These are phyloP conservation scores for Periglandula ipomoeae DNA, from an alignment of 2,329 filamentous ascomycete genomes.

Conservation along the genomic window DNA sequence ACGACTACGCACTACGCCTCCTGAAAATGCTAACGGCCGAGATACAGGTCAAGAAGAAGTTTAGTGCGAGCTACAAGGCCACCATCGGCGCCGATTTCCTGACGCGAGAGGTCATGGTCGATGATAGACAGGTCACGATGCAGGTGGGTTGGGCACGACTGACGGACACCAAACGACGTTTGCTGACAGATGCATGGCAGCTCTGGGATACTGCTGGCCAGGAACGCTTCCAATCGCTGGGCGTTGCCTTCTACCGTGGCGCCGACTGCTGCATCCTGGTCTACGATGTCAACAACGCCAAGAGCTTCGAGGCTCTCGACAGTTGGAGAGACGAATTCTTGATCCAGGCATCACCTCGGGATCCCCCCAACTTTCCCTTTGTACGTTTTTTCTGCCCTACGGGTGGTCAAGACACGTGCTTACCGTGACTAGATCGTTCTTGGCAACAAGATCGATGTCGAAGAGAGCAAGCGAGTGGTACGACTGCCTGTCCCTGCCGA, in stretches of 20 bases:
- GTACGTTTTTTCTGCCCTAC: slow-evolving; percentile 45
- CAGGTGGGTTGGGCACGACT: slow-evolving; percentile 50
- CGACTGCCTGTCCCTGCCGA: too few species aligned
- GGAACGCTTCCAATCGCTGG: slow-evolving; percentile 93
- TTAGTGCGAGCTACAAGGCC: slow-evolving; percentile 98
- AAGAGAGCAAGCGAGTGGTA: slow-evolving; percentile 92
- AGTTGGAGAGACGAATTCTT: slow-evolving; percentile 98
- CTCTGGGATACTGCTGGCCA: slow-evolving; percentile 98
- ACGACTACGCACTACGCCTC: slow-evolving; percentile 6
- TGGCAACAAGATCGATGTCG: slow-evolving; percentile 98
- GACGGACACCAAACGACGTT: background rate
- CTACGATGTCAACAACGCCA: slow-evolving; percentile 98
- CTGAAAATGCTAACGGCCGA: slow-evolving; percentile 9
- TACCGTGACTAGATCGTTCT: slow-evolving; percentile 63
- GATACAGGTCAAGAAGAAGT: slow-evolving; percentile 96
- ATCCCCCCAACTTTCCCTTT: slow-evolving; percentile 96
- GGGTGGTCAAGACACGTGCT: slow-evolving; percentile 7
- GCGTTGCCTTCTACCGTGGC: slow-evolving; percentile 94
- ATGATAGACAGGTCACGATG: slow-evolving; percentile 97
- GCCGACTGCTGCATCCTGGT: slow-evolving; percentile 97
- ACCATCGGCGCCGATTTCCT: slow-evolving; percentile 98
- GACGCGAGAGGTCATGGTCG: slow-evolving; percentile 94
- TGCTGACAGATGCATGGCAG: slow-evolving; percentile 32
- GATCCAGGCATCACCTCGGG: slow-evolving; percentile 91
- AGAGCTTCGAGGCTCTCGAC: slow-evolving; percentile 97